Evolutionary conservation across 2,329 filamentous ascomycete species (phyloP), one percentile per base, ranked within the genome.

Genomic region (Fusarium dimerum): DNA sequence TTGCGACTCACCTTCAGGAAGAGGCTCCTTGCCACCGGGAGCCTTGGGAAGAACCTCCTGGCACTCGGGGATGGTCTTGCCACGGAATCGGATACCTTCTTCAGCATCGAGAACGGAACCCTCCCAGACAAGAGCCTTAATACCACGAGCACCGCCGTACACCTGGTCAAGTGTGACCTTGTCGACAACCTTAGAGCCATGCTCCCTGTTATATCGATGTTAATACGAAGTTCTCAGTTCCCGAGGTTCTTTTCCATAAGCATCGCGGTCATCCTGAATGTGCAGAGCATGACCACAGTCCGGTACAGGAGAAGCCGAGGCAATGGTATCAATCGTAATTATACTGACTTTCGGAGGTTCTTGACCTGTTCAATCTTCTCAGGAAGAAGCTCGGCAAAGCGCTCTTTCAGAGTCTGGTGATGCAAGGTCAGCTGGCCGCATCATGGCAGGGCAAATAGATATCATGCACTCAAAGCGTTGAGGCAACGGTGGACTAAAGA

Each of bases 331-430:
- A 26, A 50, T 41, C 32, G 32, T 9, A 36, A 36, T 12, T 36
- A 15, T 51, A 78, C 88, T 74, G 82, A 96, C 91, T 97, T 97
- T 77, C 91, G 86, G 71, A 99, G 87, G 77, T 91, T 87, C 90
- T 99, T 99, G 83, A 99, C 92, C 86, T 97, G 90, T 81, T 99
- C 94, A 73, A 97, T 88, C 86, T 97, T 95, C 75, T 87, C 91
- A 68, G 94, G 94, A 60, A 99, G 83, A 71, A 93, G 88, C 76
- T 94, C 92, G 73, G 93, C 93, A 76, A 99, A 97, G 73, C 92
- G 93, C 76, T 99, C 94, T 84, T 99, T 99, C 73, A 99, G 80
- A 66, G 92, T 92, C 94, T 99, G 49, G 20, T 8, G 40, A 49
- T 32, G 20, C 42, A 56, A 17, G 17, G 39, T 59, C 15, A 59